These are phyloP conservation scores for Rhizopogon sp. DNA, from an alignment of 768 basidiomycete species.

Conservation along the genomic window DNA sequence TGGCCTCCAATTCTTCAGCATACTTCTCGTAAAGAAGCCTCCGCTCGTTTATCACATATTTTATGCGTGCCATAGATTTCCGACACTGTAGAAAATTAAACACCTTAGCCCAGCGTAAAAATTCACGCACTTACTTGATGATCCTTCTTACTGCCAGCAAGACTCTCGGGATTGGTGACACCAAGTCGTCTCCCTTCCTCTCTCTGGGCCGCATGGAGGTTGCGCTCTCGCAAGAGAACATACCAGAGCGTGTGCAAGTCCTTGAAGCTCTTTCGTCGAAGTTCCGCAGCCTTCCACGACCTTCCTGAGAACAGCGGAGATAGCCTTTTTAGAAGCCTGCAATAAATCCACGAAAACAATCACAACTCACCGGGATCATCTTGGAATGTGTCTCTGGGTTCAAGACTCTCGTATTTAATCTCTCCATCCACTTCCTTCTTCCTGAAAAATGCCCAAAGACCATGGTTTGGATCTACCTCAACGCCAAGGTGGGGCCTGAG, in stretches of 20 bases:
- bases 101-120: slow-evolving; percentile 5
- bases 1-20: slow-evolving; percentile 7
- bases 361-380: slow-evolving; percentile 32
- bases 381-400: slow-evolving; percentile 21
- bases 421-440: slow-evolving; percentile 46
- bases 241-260: slow-evolving; percentile 97
- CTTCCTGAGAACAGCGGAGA: slow-evolving; percentile 54
- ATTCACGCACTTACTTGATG: slow-evolving; percentile 35
- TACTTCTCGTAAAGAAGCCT: slow-evolving; percentile 67
- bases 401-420: slow-evolving; percentile 48
- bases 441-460: slow-evolving; percentile 75
- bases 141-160: slow-evolving; percentile 29
- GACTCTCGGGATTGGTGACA: slow-evolving; percentile 24
- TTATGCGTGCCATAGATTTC: slow-evolving; percentile 96
- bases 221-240: slow-evolving; percentile 80
- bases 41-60: slow-evolving; percentile 87
- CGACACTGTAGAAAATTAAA: slow-evolving; percentile 51
- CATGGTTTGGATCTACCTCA: slow-evolving; percentile 55
- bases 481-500: slow-evolving; percentile 41
- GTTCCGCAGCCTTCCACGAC: slow-evolving; percentile 80
- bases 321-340: slow-evolving; percentile 5
- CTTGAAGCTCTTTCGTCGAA: slow-evolving; percentile 86
- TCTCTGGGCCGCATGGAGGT: slow-evolving; percentile 82
- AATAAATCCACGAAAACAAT: neutral
- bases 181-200: slow-evolving; percentile 71